Evolutionary conservation across 2,329 filamentous ascomycete species (phyloP).

Genomic region (Aspergillus sojae): DNA sequence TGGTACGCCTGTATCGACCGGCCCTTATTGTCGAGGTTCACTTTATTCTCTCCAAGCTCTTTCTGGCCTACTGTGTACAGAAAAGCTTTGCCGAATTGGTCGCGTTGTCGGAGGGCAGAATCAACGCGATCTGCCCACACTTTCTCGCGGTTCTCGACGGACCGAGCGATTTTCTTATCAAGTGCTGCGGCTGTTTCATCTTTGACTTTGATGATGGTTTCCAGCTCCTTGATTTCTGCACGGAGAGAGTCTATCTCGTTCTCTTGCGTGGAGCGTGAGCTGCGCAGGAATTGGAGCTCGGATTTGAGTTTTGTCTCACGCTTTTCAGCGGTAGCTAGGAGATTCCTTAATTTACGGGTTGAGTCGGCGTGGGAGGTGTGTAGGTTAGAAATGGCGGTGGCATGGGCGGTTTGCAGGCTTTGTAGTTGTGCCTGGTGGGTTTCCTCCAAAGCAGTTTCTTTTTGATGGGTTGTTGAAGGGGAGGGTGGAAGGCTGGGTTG

Average conservation of each 20-base stretch:
- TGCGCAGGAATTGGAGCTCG: slow-evolving; percentile 34
- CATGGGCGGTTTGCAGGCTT: slow-evolving; percentile 40
- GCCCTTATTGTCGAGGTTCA: slow-evolving; percentile 26
- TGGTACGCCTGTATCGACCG: slow-evolving; percentile 37
- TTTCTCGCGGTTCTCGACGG: slow-evolving; percentile 46
- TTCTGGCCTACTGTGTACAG: slow-evolving; percentile 47
- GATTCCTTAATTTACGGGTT: slow-evolving; percentile 37
- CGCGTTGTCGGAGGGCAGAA: slow-evolving; percentile 43
- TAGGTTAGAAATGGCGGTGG: slow-evolving; percentile 39
- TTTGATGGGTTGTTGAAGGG: slow-evolving; percentile 24
- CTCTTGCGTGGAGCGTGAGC: slow-evolving; percentile 24
- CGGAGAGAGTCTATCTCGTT: slow-evolving; percentile 31
- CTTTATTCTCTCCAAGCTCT: slow-evolving; percentile 36
- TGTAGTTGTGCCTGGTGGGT: slow-evolving; percentile 40
- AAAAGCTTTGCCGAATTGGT: slow-evolving; percentile 43
- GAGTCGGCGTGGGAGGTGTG: slow-evolving; percentile 42
- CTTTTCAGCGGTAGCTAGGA: slow-evolving; percentile 36
- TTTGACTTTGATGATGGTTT: slow-evolving; percentile 41
- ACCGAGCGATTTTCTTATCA: slow-evolving; percentile 43
- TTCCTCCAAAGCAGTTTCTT: slow-evolving; percentile 29
- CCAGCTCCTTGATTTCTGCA: slow-evolving; percentile 36
- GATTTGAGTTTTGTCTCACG: slow-evolving; percentile 38
- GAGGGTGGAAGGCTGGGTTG: slow-evolving; percentile 35
- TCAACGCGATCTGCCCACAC: slow-evolving; percentile 47
- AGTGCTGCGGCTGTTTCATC: slow-evolving; percentile 44